These are phyloP conservation scores for Hortaea werneckii DNA, from an alignment of 2,329 filamentous ascomycete genomes.

Conservation along the genomic window DNA sequence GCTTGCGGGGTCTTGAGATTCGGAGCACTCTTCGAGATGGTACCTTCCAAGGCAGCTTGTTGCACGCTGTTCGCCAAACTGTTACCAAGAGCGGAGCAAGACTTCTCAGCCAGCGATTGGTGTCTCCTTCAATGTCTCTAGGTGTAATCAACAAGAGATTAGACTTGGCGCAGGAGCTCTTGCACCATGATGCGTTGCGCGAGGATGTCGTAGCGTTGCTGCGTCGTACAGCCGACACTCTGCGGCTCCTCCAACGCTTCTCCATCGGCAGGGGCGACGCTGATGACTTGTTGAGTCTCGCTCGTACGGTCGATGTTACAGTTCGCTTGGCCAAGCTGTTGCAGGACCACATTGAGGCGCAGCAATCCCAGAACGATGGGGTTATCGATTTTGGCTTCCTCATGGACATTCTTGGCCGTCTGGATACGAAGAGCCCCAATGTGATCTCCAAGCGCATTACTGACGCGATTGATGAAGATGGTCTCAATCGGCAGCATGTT, in stretches of 20 bases:
- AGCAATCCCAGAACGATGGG: constrained; percentile 25
- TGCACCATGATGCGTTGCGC: constrained; percentile 55
- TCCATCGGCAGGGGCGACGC: constrained; percentile 83
- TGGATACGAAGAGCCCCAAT: constrained; percentile 56
- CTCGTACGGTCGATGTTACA: constrained; percentile 68
- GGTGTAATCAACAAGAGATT: constrained; percentile 67
- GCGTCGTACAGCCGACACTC: constrained; percentile 69
- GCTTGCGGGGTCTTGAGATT: constrained; percentile 79
- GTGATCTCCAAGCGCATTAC: constrained; percentile 62
- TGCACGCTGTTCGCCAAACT: constrained; percentile 82
- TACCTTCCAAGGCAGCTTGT: constrained; percentile 66
- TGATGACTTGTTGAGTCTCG: constrained; percentile 77
- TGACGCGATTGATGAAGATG: constrained; percentile 83
- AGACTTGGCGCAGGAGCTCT: constrained; percentile 69
- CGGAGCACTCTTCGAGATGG: constrained; percentile 76
- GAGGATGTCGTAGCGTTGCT: constrained; percentile 61
- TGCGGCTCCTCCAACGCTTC: constrained; percentile 88
- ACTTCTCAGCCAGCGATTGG: constrained; percentile 73
- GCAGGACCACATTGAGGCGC: constrained; percentile 20
- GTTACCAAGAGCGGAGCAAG: constrained; percentile 86
- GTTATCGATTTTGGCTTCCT: constrained; percentile 17
- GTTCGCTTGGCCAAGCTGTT: constrained; percentile 50
- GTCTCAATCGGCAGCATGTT: constrained; percentile 69
- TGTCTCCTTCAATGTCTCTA: constrained; percentile 79
- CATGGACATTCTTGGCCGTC: constrained; percentile 38